phyloP scores from a whole-genome alignment of 176 grass and related monocot species.

The Alopecurus myosuroides region DNA sequence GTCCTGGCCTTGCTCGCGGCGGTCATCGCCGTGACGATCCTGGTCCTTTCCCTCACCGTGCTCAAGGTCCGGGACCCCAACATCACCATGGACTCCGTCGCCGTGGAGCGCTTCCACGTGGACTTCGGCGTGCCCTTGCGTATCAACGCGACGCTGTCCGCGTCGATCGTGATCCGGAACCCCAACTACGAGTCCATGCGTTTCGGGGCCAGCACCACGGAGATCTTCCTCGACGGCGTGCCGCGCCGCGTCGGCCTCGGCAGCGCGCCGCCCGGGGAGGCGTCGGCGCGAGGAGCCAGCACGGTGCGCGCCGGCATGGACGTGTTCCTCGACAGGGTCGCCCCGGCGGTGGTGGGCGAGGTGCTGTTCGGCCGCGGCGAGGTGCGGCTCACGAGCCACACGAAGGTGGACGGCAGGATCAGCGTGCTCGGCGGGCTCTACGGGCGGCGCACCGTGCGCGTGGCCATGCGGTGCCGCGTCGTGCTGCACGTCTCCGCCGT shows the following conservation, averaged over 20 bases:
- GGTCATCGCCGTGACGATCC: slow-evolving; percentile 25
- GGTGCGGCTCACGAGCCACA: slow-evolving; percentile 30
- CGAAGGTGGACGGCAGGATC: slow-evolving; percentile 26
- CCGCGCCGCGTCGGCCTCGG: slow-evolving; percentile 29
- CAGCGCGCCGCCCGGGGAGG: slow-evolving; percentile 23
- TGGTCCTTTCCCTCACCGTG: slow-evolving; percentile 47
- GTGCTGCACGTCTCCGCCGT: neutral
- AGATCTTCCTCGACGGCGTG: slow-evolving; percentile 37
- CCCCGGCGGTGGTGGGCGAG: slow-evolving; percentile 3
- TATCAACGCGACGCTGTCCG: slow-evolving; percentile 48
- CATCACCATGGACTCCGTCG: slow-evolving; percentile 45
- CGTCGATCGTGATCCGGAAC: slow-evolving; percentile 41
- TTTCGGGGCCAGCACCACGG: slow-evolving; percentile 43
- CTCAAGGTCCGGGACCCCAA: slow-evolving; percentile 47
- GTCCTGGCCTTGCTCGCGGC: neutral
- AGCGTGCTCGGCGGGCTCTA: slow-evolving; percentile 38
- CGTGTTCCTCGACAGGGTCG: slow-evolving; percentile 40
- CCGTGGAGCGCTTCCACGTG: slow-evolving; percentile 6
- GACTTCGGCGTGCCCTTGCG: neutral
- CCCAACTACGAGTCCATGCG: slow-evolving; percentile 53
- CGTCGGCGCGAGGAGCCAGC: slow-evolving; percentile 19
- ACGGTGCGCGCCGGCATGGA: slow-evolving; percentile 8
- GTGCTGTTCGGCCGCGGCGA: slow-evolving; percentile 37
- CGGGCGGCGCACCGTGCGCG: slow-evolving; percentile 29
- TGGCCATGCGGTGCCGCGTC: slow-evolving; percentile 33